Evolutionary conservation across 257 asterid species (phyloP), one percentile per base, ranked within the genome.

Genomic region (Agastache rugosa): DNA sequence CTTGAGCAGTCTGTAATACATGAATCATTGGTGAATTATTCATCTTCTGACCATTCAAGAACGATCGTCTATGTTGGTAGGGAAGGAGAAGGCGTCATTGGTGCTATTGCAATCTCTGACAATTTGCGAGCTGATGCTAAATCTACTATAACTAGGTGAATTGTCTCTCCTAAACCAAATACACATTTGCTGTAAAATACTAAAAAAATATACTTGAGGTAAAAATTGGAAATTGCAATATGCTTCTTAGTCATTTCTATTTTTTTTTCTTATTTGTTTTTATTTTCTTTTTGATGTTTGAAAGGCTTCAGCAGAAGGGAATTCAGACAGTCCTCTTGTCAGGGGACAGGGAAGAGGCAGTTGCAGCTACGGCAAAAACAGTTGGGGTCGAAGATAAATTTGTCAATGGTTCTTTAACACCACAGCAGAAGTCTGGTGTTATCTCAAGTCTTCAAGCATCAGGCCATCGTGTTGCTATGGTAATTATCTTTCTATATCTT

Each of bases 321-420:
- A 89, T 94, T 45, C 79, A 79, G 67, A 89, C 97, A 60, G 84
- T 87, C 66, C 87, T 94, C 67, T 83, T 92, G 83, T 94, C 97
- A 47, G 97, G 98, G 73, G 99, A 94, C 97, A 94, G 99, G 97
- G 96, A 94, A 90, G 99, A 92, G 93, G 97, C 97, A 92, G 99
- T 92, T 81, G 96, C 99, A 94, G 87, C 87, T 47, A 91, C 90
- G 80, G 97, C 97, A 77, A 82, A 85, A 81, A 78, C 85, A 25
- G 82, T 90, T 37, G 97, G 99, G 79, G 79, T 94, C 56, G 90
- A 86, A 72, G 87, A 82, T 75, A 88, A 87, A 80, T 86, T 80
- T 71, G 86, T 86, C 75, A 86, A 89, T 74, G 87, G 97, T 85
- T 88, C 97, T 67, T 76, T 90, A 79, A 82, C 91, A 59, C 99